Evolutionary conservation across 2,329 filamentous ascomycete genomes (phyloP).

Genomic region (Didymella lethalis): DNA sequence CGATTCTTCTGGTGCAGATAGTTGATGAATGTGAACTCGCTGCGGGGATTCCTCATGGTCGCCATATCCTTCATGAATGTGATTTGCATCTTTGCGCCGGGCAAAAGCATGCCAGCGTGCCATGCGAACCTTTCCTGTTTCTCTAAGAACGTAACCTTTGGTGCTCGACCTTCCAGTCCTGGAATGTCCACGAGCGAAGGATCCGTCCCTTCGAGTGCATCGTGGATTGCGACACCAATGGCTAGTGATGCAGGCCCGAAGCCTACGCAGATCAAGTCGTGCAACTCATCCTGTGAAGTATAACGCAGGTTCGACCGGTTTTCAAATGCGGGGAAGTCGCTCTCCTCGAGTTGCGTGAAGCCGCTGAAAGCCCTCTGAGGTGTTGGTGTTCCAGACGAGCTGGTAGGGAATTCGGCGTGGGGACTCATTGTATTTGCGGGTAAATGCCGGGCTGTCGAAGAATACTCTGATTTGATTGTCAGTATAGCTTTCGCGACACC

Average conservation of each 20-base stretch:
- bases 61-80: constrained; percentile 97
- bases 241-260: constrained; percentile 92
- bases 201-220: constrained; percentile 62
- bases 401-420: constrained; percentile 42
- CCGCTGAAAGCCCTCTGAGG: constrained; percentile 42
- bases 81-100: constrained; percentile 95
- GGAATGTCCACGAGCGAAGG: constrained; percentile 43
- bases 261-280: constrained; percentile 88
- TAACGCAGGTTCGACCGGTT: constrained; percentile 59
- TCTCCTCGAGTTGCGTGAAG: constrained; percentile 42
- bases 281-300: constrained; percentile 68
- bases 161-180: constrained; percentile 53
- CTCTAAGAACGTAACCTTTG: constrained; percentile 87
- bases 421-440: constrained; percentile 40
- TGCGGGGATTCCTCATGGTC: constrained; percentile 84
- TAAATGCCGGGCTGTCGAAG: neutral
- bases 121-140: constrained; percentile 84
- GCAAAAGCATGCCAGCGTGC: constrained; percentile 95
- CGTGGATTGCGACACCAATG: constrained; percentile 87
- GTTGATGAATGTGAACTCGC: constrained; percentile 94
- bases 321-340: constrained; percentile 37
- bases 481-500: constrained; percentile 4
- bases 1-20: constrained; percentile 84
- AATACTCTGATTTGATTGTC: constrained; percentile 9
- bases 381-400: constrained; percentile 27